These are phyloP conservation scores for Rubia peregrina DNA, from an alignment of 305 asterid species.

Conservation along the genomic window DNA sequence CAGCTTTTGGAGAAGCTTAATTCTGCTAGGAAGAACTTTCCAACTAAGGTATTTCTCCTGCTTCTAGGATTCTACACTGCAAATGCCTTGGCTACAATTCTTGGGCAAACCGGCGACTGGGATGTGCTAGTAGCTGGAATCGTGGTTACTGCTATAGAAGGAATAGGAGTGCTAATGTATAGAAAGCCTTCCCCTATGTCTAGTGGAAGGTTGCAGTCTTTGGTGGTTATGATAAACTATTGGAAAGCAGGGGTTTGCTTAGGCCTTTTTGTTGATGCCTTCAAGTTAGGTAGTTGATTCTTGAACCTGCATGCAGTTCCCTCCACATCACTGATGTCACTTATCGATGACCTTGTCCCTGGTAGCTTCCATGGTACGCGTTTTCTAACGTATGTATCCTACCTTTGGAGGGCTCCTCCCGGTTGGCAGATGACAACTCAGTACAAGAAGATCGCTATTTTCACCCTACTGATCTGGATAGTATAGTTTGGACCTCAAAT, in stretches of 20 bases:
- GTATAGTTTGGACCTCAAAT: background rate
- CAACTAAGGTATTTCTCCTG: slow-evolving; percentile 78
- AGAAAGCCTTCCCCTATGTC: slow-evolving; percentile 42
- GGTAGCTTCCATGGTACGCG: background rate
- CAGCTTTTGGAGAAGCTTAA: slow-evolving; percentile 70
- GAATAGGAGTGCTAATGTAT: slow-evolving; percentile 98
- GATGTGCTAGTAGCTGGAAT: slow-evolving; percentile 94
- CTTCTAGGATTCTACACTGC: slow-evolving; percentile 95
- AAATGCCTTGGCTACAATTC: slow-evolving; percentile 86
- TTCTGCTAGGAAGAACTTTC: slow-evolving; percentile 78
- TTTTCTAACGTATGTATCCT: background rate
- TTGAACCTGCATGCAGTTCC: background rate
- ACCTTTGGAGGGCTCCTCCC: background rate
- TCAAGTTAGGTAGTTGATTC: slow-evolving; percentile 74
- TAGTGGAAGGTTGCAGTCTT: slow-evolving; percentile 49
- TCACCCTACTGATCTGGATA: background rate
- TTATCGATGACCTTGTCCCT: slow-evolving; percentile 6
- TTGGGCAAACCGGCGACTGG: slow-evolving; percentile 98
- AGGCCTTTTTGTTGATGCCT: slow-evolving; percentile 92
- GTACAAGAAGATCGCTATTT: background rate
- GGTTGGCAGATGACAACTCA: background rate
- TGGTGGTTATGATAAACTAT: slow-evolving; percentile 70
- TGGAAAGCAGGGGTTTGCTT: slow-evolving; percentile 97
- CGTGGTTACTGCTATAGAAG: slow-evolving; percentile 90
- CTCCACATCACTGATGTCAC: background rate